Evolutionary conservation across 192 early-diverging fungal genomes (phyloP).

Genomic region (Rhizophagus prolifer): DNA sequence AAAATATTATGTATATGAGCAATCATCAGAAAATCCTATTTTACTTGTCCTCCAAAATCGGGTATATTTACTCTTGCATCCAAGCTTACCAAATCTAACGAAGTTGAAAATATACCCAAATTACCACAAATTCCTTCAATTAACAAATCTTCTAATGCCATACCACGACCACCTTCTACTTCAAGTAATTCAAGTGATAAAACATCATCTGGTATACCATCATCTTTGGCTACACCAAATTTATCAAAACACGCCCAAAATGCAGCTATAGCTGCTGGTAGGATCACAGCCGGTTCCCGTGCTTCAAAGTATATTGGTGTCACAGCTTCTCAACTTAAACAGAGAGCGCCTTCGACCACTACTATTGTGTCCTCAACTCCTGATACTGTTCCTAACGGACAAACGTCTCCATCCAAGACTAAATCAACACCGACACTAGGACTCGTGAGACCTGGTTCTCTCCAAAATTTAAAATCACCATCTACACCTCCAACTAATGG

Average conservation of each 20-base stretch:
- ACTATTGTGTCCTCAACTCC: neutral
- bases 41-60: slow-evolving; percentile 63
- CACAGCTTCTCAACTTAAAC: slow-evolving; percentile 54
- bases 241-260: slow-evolving; percentile 36
- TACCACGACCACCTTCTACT: slow-evolving; percentile 31
- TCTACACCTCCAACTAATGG: neutral
- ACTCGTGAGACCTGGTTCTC: neutral
- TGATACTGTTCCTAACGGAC: neutral
- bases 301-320: slow-evolving; percentile 59
- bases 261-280: slow-evolving; percentile 45
- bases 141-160: neutral
- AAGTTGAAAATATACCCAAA: slow-evolving; percentile 19
- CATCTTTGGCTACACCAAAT: slow-evolving; percentile 17
- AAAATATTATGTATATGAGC: no score
- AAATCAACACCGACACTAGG: neutral
- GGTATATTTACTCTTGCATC: slow-evolving; percentile 74
- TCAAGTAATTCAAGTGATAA: slow-evolving; percentile 11
- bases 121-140: slow-evolving; percentile 13
- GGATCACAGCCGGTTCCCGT: slow-evolving; percentile 55
- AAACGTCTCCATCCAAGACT: neutral
- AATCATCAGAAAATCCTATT: slow-evolving; percentile 57
- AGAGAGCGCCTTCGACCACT: slow-evolving; percentile 31
- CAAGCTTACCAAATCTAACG: slow-evolving; percentile 48
- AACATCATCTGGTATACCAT: slow-evolving; percentile 22
- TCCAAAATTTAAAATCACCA: neutral